These are phyloP conservation scores for Eremothecium coryli DNA, from an alignment of 1,139 yeast species.

Conservation along the genomic window DNA sequence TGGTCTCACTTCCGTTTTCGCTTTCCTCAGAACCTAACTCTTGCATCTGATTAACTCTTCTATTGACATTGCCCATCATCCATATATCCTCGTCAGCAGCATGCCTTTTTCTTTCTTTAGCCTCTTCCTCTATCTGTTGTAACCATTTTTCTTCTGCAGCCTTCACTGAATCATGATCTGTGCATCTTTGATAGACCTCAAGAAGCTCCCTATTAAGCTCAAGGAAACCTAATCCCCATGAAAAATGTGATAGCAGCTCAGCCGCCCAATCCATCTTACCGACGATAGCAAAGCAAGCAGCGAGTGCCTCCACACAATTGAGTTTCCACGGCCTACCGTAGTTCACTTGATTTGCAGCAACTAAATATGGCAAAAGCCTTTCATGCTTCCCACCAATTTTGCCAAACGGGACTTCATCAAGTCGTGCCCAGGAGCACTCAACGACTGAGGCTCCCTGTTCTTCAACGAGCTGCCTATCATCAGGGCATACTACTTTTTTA, in stretches of 20 bases:
- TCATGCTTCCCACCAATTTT: slow-evolving; percentile 90
- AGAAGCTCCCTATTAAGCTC: slow-evolving; percentile 74
- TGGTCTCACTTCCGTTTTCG: too few species aligned
- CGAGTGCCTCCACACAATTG: slow-evolving; percentile 94
- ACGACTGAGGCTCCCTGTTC: slow-evolving; percentile 88
- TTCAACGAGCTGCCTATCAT: slow-evolving; percentile 72
- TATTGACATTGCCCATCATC: slow-evolving; percentile 71
- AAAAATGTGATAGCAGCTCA: slow-evolving; percentile 62
- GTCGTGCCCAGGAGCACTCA: slow-evolving; percentile 96
- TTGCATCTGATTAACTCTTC: slow-evolving; percentile 29
- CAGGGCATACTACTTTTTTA: slow-evolving; percentile 80
- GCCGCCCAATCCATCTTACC: slow-evolving; percentile 90
- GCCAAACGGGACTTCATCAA: slow-evolving; percentile 88
- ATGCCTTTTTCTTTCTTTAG: slow-evolving; percentile 50
- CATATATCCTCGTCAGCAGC: slow-evolving; percentile 53
- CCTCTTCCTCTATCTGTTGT: slow-evolving; percentile 57
- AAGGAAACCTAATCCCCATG: slow-evolving; percentile 87
- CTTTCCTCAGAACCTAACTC: too few species aligned
- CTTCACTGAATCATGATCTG: slow-evolving; percentile 67
- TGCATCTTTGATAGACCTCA: slow-evolving; percentile 65
- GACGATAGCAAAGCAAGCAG: slow-evolving; percentile 93
- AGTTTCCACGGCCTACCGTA: slow-evolving; percentile 95
- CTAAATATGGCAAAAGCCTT: slow-evolving; percentile 77
- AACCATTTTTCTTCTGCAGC: slow-evolving; percentile 74
- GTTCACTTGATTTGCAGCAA: slow-evolving; percentile 95